phyloP scores from a whole-genome alignment of 768 basidiomycete species.

The Phallus indusiatus region DNA sequence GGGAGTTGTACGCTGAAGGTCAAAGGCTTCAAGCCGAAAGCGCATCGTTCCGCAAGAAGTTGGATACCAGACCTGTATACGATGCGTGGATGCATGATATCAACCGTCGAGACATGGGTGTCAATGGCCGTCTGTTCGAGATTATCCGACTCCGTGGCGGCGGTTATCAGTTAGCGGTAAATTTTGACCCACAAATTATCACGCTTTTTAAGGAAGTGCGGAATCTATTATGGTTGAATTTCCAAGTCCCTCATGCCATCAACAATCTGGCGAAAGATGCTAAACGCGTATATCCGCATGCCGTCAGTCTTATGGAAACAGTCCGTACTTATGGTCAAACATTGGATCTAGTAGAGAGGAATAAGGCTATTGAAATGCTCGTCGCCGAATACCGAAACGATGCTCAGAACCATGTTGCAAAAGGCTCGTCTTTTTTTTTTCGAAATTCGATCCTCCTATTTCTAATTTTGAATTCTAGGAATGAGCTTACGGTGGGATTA shows the following conservation, averaged over 20 bases:
- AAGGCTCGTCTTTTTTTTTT: slow-evolving; percentile 47
- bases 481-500: slow-evolving; percentile 97
- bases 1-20: slow-evolving; percentile 99
- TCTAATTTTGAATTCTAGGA: slow-evolving; percentile 35
- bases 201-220: slow-evolving; percentile 98
- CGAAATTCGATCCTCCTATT: not conserved
- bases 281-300: slow-evolving; percentile 96
- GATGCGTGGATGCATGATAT: slow-evolving; percentile 97
- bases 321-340: slow-evolving; percentile 98
- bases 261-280: slow-evolving; percentile 98
- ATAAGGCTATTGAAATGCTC: slow-evolving; percentile 88
- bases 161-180: slow-evolving; percentile 79
- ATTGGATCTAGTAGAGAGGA: slow-evolving; percentile 79
- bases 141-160: slow-evolving; percentile 70
- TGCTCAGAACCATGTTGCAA: slow-evolving; percentile 84
- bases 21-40: slow-evolving; percentile 93
- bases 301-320: slow-evolving; percentile 97
- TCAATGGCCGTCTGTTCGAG: slow-evolving; percentile 88
- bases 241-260: slow-evolving; percentile 89
- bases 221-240: slow-evolving; percentile 91
- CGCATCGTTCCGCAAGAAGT: slow-evolving; percentile 87
- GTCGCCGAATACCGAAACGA: slow-evolving; percentile 93
- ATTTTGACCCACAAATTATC: slow-evolving; percentile 98
- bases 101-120: slow-evolving; percentile 84
- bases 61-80: slow-evolving; percentile 88